Percentiles rank a stretch among this genome's conserved stretches.
phyloP scores from a whole-genome alignment of 805 yeast genomes.

The Gaillardinia entomophila region DNA sequence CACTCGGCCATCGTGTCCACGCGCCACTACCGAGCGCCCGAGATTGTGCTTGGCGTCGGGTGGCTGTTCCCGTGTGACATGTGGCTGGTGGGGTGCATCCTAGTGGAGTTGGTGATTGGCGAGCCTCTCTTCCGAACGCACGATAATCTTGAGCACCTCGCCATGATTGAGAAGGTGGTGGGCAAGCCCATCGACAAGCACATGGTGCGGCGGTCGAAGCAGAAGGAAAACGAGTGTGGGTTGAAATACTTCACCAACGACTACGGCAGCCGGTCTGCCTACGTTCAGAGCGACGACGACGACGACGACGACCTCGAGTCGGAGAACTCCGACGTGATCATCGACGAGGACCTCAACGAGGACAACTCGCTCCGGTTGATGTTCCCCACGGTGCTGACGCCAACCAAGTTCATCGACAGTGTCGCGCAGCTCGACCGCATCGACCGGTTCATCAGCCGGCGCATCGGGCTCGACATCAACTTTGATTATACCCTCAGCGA shows the following conservation, averaged over 20 bases:
- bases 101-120: constrained; percentile 88
- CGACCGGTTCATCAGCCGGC: constrained; percentile 38
- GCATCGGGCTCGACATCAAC: constrained; percentile 35
- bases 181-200: constrained; percentile 46
- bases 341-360: constrained; percentile 24
- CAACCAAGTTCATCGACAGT: constrained; percentile 30
- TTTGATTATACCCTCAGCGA: constrained; percentile 32
- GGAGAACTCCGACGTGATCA: constrained; percentile 21
- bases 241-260: constrained; percentile 30
- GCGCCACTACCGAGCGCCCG: constrained; percentile 96
- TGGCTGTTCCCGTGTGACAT: constrained; percentile 97
- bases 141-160: constrained; percentile 89
- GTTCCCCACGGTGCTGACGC: constrained; percentile 36
- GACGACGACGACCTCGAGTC: constrained; percentile 8
- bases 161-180: constrained; percentile 83
- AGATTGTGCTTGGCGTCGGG: constrained; percentile 87
- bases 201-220: constrained; percentile 30
- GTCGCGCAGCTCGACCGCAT: constrained; percentile 38
- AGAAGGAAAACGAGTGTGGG: constrained; percentile 36
- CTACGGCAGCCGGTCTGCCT: constrained; percentile 3
- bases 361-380: constrained; percentile 21
- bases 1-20: constrained; percentile 92
- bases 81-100: constrained; percentile 94
- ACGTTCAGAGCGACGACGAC: constrained; percentile 5
- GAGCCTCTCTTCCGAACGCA: constrained; percentile 93